These are phyloP conservation scores for Aureococcus anophagefferens DNA, from an alignment of 108 stramenopile species.

Conservation along the genomic window DNA sequence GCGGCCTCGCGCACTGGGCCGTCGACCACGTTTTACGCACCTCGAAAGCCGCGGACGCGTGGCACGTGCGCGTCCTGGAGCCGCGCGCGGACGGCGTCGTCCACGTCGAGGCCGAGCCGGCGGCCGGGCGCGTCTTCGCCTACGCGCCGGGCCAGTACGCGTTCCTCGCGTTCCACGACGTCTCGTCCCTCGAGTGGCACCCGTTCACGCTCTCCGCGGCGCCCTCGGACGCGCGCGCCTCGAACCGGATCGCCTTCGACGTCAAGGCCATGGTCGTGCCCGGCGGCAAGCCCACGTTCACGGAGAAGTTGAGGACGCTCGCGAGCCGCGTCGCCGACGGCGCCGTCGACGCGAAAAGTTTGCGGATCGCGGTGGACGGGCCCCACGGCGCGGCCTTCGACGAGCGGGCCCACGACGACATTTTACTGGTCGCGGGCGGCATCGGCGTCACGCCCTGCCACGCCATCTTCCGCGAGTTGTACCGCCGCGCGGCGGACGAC, in stretches of 20 bases:
- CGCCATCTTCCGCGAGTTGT: slow-evolving; percentile 12
- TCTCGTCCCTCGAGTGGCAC: slow-evolving; percentile 21
- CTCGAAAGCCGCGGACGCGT: neutral
- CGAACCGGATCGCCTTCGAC: slow-evolving; percentile 6
- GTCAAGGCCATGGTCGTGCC: slow-evolving; percentile 33
- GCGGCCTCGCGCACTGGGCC: slow-evolving; percentile 13
- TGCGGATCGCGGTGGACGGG: slow-evolving; percentile 12
- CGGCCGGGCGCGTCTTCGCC: neutral
- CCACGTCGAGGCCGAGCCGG: neutral
- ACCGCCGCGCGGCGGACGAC: neutral
- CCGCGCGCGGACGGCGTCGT: neutral
- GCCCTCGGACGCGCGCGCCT: slow-evolving; percentile 6
- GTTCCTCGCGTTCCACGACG: slow-evolving; percentile 18
- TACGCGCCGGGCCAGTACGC: slow-evolving; percentile 26
- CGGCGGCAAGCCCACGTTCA: slow-evolving; percentile 14
- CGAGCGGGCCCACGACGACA: neutral
- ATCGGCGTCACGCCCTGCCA: slow-evolving; percentile 26
- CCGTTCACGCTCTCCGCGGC: slow-evolving; percentile 26
- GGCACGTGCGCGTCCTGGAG: neutral
- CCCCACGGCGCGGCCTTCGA: slow-evolving; percentile 16
- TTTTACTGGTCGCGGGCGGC: slow-evolving; percentile 28
- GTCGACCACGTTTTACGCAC: slow-evolving; percentile 1
- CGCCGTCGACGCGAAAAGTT: neutral
- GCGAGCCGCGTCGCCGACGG: neutral
- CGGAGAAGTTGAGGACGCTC: slow-evolving; percentile 8